Evolutionary conservation across 768 basidiomycete genomes (phyloP).

Genomic region (Lentinus brumalis): DNA sequence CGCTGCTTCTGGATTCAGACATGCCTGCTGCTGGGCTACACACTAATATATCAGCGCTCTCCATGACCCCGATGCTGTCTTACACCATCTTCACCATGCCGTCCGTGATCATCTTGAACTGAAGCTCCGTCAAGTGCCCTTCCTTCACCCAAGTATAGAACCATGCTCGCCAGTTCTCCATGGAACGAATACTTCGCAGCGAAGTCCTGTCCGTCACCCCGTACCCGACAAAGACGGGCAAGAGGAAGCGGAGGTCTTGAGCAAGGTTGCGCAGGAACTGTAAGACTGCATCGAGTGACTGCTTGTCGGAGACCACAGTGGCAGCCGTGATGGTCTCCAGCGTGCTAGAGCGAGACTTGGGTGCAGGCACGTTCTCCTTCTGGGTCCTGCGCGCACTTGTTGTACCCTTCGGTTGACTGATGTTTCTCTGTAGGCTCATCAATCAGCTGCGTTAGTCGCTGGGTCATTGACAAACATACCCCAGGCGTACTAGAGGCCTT

Average conservation of each 20-base stretch:
- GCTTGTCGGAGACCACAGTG: too few relatives aligned
- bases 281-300: too few relatives aligned
- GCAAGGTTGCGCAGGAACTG: constrained; percentile 3
- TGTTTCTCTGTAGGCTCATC: neutral
- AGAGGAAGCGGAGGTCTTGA: constrained; percentile 3
- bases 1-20: too few relatives aligned
- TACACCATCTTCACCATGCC: neutral
- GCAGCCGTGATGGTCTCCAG: too few relatives aligned
- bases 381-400: neutral
- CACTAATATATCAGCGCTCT: neutral
- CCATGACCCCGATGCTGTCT: neutral
- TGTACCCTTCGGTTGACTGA: neutral
- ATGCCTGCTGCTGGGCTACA: too few relatives aligned
- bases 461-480: too few relatives aligned
- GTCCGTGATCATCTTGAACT: constrained; percentile 11
- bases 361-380: neutral
- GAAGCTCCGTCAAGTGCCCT: constrained; percentile 11
- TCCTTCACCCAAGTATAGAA: constrained; percentile 13
- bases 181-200: constrained; percentile 2
- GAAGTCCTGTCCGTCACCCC: neutral
- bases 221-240: constrained; percentile 3
- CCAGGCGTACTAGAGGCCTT: too few relatives aligned
- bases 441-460: too few relatives aligned
- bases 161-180: constrained; percentile 10
- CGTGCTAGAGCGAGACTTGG: too few relatives aligned